Base-by-base conservation (phyloP, 257 asterid genomes). In the Striga asiatica region DNA sequence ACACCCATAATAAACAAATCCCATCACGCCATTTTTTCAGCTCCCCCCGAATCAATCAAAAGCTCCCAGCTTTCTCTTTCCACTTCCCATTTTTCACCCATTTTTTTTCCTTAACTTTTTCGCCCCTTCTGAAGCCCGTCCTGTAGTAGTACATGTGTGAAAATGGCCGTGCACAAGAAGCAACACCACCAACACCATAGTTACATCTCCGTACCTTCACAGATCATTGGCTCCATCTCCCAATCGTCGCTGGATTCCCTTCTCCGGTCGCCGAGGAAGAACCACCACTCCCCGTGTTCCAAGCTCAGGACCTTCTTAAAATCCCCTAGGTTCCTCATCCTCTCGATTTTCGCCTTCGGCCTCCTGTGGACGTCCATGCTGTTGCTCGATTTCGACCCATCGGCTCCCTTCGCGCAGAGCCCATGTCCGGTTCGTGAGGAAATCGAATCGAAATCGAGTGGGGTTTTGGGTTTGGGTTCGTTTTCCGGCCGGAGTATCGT, bases 191-290 rank as follows among this genome's bases (percentile, higher is more conserved):
- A 80, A 8, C 82, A 71, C 24, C 81, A 73, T 25, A 67, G 85
- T 38, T 78, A 72, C 81, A 86, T 87, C 13, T 76, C 94, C 6
- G 91, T 85, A 2, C 89, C 88, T 34, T 77, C 97, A 0, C 93
- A 79, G 13, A 78, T 85, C 32, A 80, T 86, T 53, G 66, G 42
- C 77, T 73, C 94, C 43, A 67, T 81, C 54, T 81, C 95, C 0
- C 82, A 83, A 19, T 59, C 86, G 12, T 81, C 94, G 2, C 76
- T 89, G 21, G 93, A 89, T 60, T 80, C 87, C 34, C 56, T 83
- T 41, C 65, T 83, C 1, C 78, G 68, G 11, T 66, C 94, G 4
- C 89, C 27, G 73, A 70, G 69, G 83, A 78, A 60, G 83, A 79
- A 61, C 77, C n/a, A n/a, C n/a, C n/a, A 60, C 19, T 22, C 43